A percentile compares a stretch with the other conserved stretches of the same genome.
Evolutionary conservation across 140 eudicot genomes (phyloP).

Genomic region (Ambrosia hybrid): DNA sequence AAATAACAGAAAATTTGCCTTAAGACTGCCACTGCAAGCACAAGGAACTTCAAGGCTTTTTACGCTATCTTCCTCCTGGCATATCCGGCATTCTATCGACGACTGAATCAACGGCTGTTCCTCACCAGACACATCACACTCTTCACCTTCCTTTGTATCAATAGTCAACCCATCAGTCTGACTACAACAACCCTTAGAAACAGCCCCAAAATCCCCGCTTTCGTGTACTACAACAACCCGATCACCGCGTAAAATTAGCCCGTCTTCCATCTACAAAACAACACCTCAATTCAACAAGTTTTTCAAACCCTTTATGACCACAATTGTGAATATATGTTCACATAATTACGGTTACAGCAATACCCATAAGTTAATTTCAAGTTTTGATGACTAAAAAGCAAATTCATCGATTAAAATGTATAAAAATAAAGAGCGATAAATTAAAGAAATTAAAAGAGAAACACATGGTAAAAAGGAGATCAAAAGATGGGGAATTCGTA

Average conservation of each 20-base stretch:
- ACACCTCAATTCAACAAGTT: slow-evolving; percentile 8
- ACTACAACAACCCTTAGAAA: slow-evolving; percentile 40
- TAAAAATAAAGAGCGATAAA: slow-evolving; percentile 12
- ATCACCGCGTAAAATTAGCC: slow-evolving; percentile 54
- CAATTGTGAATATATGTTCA: background rate
- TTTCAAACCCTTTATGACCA: background rate
- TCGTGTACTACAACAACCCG: slow-evolving; percentile 37
- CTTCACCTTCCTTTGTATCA: slow-evolving; percentile 35
- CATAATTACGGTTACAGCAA: background rate
- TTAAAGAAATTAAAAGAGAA: slow-evolving; percentile 11
- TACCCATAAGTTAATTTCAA: too few species aligned
- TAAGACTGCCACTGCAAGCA: slow-evolving; percentile 76
- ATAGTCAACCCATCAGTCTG: slow-evolving; percentile 34
- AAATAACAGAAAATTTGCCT: slow-evolving; percentile 38
- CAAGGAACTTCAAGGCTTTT: slow-evolving; percentile 76
- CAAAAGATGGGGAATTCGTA: background rate
- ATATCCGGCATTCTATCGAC: slow-evolving; percentile 69
- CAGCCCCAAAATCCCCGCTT: slow-evolving; percentile 27
- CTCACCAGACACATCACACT: slow-evolving; percentile 38
- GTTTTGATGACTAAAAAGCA: background rate
- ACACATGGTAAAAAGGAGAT: background rate
- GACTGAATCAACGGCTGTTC: slow-evolving; percentile 66
- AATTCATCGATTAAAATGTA: background rate
- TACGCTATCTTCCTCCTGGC: slow-evolving; percentile 75
- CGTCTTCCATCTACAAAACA: slow-evolving; percentile 58